Evolutionary conservation across 768 basidiomycete genomes (phyloP).

Genomic region (Mycena maculata): DNA sequence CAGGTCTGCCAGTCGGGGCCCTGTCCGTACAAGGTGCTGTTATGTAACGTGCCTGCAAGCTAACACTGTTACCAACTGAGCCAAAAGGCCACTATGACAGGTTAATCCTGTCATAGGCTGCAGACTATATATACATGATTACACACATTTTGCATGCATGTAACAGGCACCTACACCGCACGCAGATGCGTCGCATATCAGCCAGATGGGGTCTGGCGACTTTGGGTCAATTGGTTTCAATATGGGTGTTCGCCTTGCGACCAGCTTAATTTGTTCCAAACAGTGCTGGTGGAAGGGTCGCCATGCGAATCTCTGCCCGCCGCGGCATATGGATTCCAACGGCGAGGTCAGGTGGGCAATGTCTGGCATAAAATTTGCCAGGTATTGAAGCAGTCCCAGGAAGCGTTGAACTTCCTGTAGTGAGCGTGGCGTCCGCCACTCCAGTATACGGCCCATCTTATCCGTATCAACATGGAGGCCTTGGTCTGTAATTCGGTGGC

Average conservation of each 20-base stretch:
- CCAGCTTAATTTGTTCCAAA: neutral
- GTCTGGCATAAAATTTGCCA: neutral
- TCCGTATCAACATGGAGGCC: constrained; percentile 46
- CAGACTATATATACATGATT: too few species aligned
- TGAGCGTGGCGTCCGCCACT: neutral
- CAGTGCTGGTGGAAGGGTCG: constrained; percentile 2
- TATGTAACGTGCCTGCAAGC: too few species aligned
- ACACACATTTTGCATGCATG: too few species aligned
- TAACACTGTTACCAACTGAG: too few species aligned
- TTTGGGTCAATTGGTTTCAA: neutral
- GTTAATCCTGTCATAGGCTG: too few species aligned
- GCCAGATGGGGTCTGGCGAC: neutral
- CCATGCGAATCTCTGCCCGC: neutral
- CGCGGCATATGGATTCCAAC: neutral
- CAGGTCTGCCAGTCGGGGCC: neutral
- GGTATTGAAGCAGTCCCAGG: neutral
- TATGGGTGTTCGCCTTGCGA: neutral
- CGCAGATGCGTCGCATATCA: neutral
- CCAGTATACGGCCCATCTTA: neutral
- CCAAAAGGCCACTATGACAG: too few species aligned
- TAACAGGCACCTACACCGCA: neutral
- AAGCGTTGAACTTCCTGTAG: neutral
- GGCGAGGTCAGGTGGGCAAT: neutral
- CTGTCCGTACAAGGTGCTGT: neutral
- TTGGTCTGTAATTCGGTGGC: constrained; percentile 44